These are phyloP conservation scores for Hypoxylon lienhwacheense DNA, from an alignment of 495 filamentous ascomycete genomes.

Conservation along the genomic window DNA sequence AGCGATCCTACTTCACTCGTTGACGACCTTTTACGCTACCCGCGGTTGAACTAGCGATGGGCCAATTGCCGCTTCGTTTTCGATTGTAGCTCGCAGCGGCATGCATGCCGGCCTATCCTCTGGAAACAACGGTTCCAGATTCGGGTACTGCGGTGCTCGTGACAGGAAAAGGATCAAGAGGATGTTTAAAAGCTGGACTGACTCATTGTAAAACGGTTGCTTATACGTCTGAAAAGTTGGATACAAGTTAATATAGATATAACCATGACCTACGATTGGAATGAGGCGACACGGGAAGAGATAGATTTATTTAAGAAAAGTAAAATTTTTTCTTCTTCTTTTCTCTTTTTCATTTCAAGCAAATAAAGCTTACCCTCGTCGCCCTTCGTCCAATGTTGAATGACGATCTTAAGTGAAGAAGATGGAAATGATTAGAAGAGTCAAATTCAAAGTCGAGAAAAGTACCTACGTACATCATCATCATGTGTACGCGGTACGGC, in stretches of 20 bases:
- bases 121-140: constrained; percentile 26
- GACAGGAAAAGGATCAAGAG: constrained; percentile 16
- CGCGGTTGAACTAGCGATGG: constrained; percentile 24
- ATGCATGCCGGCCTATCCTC: constrained; percentile 27
- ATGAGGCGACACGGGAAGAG: too few relatives aligned
- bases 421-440: background rate
- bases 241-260: background rate
- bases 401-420: too few relatives aligned
- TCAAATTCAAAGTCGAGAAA: too few relatives aligned
- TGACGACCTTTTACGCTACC: constrained; percentile 24
- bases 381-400: too few relatives aligned
- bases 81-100: constrained; percentile 32
- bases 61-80: constrained; percentile 26
- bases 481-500: constrained; percentile 21
- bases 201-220: constrained; percentile 18
- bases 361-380: too few relatives aligned
- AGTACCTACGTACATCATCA: background rate
- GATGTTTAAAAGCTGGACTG: constrained; percentile 11
- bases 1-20: constrained; percentile 24
- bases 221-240: background rate
- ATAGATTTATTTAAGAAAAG: too few relatives aligned
- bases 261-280: background rate
- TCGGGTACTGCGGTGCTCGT: constrained; percentile 22
- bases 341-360: too few relatives aligned
- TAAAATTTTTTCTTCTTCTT: too few relatives aligned